Base-by-base conservation (phyloP, 441 rosid species). In the Dalechampia spathulata region DNA sequence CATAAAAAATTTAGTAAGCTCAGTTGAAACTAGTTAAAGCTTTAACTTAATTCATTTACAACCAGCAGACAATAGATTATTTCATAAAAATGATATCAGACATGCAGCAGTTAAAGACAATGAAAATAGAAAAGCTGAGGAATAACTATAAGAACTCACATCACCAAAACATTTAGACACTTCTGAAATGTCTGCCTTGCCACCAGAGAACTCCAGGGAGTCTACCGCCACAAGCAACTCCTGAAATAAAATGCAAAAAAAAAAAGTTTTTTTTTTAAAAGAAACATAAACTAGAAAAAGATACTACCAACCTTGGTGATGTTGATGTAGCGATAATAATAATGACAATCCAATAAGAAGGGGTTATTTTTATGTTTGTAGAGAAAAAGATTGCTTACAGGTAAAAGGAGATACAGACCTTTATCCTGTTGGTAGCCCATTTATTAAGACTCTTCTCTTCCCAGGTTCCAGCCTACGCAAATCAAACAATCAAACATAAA, bases 391-490 rank as follows among this genome's bases (percentile, higher is more conserved):
- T 55, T 16, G 58, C 56, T 53, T 57, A 28, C 65, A 10, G 15
- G 23, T 5, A 28, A 34, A 26, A 30, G 28, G 47, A 74, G 47
- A 27, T 19, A 57, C 57, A 53, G 45, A 78, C 96, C 96, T 82
- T 82, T 44, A 90, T 76, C 72, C 98, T 79, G 1, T 80, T 76
- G 34, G 63, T 71, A 30, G 98, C 93, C 98, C 96, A 87, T 52
- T 75, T 75, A 22, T 83, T 87, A 47, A 87, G 83, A 67, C 60
- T 83, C 55, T 83, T 91, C 71, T 90, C 93, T 69, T 90, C 97
- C 93, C 93, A 89, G 52, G 96, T 90, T 41, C 96, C 98, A 27
- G 94, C 96, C 96, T 90, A 52, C 5, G 41, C 4, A 22, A 43
- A 12, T 40, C 15, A 26, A 6, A n/a, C 25, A 42, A 58, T 39